Conservation (phyloP, 2,329 filamentous ascomycete genomes). For the Beauveria scarabaeidicola region DNA sequence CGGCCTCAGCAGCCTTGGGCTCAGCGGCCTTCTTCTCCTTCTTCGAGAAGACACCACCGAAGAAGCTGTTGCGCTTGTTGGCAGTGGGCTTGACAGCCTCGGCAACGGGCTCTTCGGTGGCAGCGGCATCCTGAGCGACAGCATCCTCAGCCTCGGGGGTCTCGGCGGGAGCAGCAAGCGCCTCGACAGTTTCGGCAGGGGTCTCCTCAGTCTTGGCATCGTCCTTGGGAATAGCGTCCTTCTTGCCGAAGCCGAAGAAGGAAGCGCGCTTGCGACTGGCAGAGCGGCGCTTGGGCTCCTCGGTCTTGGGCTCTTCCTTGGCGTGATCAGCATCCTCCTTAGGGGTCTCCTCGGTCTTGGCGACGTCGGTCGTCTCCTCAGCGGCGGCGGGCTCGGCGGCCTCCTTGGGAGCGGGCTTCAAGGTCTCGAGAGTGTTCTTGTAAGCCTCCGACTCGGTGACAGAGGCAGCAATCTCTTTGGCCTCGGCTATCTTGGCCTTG, state of each 20-base stretch:
- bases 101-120: constrained; percentile 26
- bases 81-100: constrained; percentile 41
- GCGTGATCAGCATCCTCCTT: constrained; percentile 27
- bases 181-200: constrained; percentile 24
- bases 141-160: constrained; percentile 24
- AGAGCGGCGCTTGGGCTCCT: constrained; percentile 54
- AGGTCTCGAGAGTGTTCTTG: constrained; percentile 73
- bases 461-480: constrained; percentile 67
- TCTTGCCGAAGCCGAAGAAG: constrained; percentile 55
- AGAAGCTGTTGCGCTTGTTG: constrained; percentile 50
- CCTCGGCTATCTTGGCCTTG: constrained; percentile 74
- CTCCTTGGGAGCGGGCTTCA: constrained; percentile 41
- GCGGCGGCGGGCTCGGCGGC: constrained; percentile 14
- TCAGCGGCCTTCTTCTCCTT: constrained; percentile 53
- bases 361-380: constrained; percentile 46
- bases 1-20: constrained; percentile 32
- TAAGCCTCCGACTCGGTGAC: constrained; percentile 76
- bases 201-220: constrained; percentile 26
- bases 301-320: constrained; percentile 44
- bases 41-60: constrained; percentile 41
- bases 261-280: constrained; percentile 58
- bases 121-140: constrained; percentile 24
- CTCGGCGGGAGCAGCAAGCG: constrained; percentile 22
- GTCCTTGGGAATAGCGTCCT: constrained; percentile 39
- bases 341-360: constrained; percentile 34